These are phyloP conservation scores for Aspergillus calidoustus DNA, from an alignment of 2,329 filamentous ascomycete genomes.

Conservation along the genomic window DNA sequence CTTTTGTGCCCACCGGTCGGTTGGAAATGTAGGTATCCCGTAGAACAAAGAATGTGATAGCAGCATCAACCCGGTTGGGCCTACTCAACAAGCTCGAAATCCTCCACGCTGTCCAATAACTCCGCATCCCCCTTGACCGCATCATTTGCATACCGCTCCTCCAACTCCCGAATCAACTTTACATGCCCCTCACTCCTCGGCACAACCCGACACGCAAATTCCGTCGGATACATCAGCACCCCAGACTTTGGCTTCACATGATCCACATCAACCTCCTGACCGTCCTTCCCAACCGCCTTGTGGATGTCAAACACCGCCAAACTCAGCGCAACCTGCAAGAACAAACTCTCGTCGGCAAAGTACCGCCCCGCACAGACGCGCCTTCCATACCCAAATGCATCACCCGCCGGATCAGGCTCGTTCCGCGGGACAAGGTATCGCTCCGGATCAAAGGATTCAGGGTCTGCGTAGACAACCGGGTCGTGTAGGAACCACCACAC, in stretches of 20 bases:
- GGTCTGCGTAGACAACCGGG: constrained; percentile 39
- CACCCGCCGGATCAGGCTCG: constrained; percentile 43
- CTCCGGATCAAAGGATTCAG: constrained; percentile 49
- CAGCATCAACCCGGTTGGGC: no score
- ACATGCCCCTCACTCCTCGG: constrained; percentile 41
- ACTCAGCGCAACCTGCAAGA: constrained; percentile 47
- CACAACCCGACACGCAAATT: constrained; percentile 39
- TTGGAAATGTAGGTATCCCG: no score
- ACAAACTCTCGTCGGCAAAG: constrained; percentile 50
- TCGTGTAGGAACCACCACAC: constrained; percentile 46
- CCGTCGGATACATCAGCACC: constrained; percentile 42
- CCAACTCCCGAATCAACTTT: constrained; percentile 38
- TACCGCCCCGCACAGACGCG: constrained; percentile 49
- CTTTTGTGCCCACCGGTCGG: no score
- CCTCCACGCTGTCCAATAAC: background rate
- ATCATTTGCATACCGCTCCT: constrained; percentile 44
- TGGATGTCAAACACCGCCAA: constrained; percentile 54
- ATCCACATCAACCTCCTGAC: constrained; percentile 38
- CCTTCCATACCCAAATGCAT: constrained; percentile 45
- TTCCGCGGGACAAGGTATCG: constrained; percentile 42
- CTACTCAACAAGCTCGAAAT: background rate
- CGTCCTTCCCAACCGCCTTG: constrained; percentile 41
- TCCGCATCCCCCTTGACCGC: constrained; percentile 19
- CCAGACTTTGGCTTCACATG: constrained; percentile 41
- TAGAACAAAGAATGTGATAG: no score